Conservation (phyloP, 1,284 basidiomycete species). For the Moesziomyces sp. region DNA sequence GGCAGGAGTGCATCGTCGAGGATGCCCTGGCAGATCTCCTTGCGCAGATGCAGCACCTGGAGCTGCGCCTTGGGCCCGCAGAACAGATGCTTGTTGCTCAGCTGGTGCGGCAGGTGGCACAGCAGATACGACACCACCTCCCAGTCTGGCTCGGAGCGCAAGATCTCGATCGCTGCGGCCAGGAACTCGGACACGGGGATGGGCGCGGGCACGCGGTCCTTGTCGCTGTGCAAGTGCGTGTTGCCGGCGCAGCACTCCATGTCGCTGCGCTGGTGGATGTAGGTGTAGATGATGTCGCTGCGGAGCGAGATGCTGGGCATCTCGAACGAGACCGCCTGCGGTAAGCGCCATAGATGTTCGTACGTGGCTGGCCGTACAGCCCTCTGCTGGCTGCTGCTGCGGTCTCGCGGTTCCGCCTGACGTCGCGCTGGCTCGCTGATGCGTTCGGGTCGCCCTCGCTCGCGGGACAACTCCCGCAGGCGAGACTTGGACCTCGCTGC, state of each 20-base stretch:
- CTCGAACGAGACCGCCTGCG: slow-evolving; percentile 79
- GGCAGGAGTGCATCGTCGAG: slow-evolving; percentile 73
- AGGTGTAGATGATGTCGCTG: slow-evolving; percentile 72
- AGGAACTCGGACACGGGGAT: slow-evolving; percentile 86
- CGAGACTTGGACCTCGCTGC: slow-evolving; percentile 33
- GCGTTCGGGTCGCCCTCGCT: slow-evolving; percentile 39
- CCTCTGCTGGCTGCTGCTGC: slow-evolving; percentile 72
- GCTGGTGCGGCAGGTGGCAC: slow-evolving; percentile 88
- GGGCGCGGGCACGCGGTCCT: slow-evolving; percentile 43
- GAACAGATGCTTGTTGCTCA: slow-evolving; percentile 95
- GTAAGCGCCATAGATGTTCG: slow-evolving; percentile 78
- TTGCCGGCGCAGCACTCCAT: slow-evolving; percentile 69
- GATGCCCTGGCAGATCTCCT: slow-evolving; percentile 78
- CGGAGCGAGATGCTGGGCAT: slow-evolving; percentile 69
- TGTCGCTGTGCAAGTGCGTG: slow-evolving; percentile 53
- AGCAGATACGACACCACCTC: slow-evolving; percentile 92
- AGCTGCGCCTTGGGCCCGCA: slow-evolving; percentile 83
- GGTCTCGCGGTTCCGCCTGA: slow-evolving; percentile 52
- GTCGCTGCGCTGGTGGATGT: slow-evolving; percentile 66
- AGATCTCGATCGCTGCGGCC: slow-evolving; percentile 75
- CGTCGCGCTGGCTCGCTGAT: slow-evolving; percentile 28
- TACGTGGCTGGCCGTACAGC: slow-evolving; percentile 15
- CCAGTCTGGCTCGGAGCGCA: slow-evolving; percentile 86
- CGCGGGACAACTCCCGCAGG: slow-evolving; percentile 41
- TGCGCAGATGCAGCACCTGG: slow-evolving; percentile 77